Percentiles rank a stretch among this genome's conserved stretches.
Conservation (phyloP, 129 eudicot species). For the Oenanthe sinensis region DNA sequence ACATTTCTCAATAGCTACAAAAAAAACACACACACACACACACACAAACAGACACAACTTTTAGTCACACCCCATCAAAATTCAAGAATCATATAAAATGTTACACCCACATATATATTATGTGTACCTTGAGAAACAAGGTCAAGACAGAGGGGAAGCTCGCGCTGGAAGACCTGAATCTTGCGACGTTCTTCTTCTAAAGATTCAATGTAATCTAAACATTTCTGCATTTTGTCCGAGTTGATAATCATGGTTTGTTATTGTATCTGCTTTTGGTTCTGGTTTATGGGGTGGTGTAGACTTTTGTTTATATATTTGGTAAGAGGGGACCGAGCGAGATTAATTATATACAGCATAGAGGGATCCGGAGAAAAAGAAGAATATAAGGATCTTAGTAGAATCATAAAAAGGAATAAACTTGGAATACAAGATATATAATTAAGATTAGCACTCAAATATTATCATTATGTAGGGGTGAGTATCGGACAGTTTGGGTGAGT, state of each 20-base stretch:
- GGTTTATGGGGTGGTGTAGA: neutral
- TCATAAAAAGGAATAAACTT: slow-evolving; percentile 49
- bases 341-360: slow-evolving; percentile 25
- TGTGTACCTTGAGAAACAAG: slow-evolving; percentile 71
- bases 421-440: slow-evolving; percentile 35
- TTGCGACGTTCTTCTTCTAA: slow-evolving; percentile 70
- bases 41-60: neutral
- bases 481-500: too few species aligned
- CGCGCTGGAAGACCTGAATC: slow-evolving; percentile 78
- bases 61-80: neutral
- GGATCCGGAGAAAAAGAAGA: slow-evolving; percentile 51
- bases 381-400: slow-evolving; percentile 38
- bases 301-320: neutral
- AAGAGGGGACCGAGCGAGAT: neutral
- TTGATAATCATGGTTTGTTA: slow-evolving; percentile 27
- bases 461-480: too few species aligned
- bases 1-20: slow-evolving; percentile 80
- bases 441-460: too few species aligned
- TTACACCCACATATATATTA: neutral
- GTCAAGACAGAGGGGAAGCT: slow-evolving; percentile 86
- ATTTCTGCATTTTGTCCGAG: slow-evolving; percentile 51
- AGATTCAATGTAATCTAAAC: slow-evolving; percentile 48
- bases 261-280: neutral
- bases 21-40: neutral
- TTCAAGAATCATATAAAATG: neutral